Evolutionary conservation across 2,329 filamentous ascomycete species (phyloP).

Genomic region (Aspergillus versicolor): DNA sequence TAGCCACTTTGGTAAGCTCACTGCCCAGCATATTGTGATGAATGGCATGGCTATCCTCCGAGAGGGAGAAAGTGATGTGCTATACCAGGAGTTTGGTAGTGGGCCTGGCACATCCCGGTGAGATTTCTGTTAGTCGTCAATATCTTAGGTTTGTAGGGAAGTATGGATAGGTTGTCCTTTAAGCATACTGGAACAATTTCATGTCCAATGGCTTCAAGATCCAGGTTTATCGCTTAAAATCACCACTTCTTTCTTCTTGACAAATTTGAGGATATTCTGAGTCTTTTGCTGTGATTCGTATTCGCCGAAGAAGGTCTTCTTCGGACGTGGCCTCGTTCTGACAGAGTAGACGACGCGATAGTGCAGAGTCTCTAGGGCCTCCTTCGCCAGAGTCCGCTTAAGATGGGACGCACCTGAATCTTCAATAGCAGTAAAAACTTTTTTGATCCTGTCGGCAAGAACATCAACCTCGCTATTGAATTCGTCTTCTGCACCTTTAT

Average conservation of each 20-base stretch:
- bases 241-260: not conserved
- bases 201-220: not conserved
- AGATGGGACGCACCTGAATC: slow-evolving; percentile 73
- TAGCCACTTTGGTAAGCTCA: too few relatives aligned
- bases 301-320: slow-evolving; percentile 44
- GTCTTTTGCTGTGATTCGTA: slow-evolving; percentile 14
- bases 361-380: slow-evolving; percentile 69
- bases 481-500: slow-evolving; percentile 38
- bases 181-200: not conserved
- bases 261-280: slow-evolving; percentile 1
- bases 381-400: slow-evolving; percentile 73
- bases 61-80: too few relatives aligned
- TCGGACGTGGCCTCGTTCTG: slow-evolving; percentile 61
- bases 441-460: slow-evolving; percentile 60
- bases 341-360: slow-evolving; percentile 71
- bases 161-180: not conserved
- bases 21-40: too few relatives aligned
- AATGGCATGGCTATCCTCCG: too few relatives aligned
- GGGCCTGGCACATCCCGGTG: too few relatives aligned
- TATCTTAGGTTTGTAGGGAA: not conserved
- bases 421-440: slow-evolving; percentile 61
- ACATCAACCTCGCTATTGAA: slow-evolving; percentile 74
- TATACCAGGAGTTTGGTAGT: too few relatives aligned
- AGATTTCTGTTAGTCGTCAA: not conserved
- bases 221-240: not conserved